Conservation (phyloP, 2,329 filamentous ascomycete species). For the Botrytis elliptica region DNA sequence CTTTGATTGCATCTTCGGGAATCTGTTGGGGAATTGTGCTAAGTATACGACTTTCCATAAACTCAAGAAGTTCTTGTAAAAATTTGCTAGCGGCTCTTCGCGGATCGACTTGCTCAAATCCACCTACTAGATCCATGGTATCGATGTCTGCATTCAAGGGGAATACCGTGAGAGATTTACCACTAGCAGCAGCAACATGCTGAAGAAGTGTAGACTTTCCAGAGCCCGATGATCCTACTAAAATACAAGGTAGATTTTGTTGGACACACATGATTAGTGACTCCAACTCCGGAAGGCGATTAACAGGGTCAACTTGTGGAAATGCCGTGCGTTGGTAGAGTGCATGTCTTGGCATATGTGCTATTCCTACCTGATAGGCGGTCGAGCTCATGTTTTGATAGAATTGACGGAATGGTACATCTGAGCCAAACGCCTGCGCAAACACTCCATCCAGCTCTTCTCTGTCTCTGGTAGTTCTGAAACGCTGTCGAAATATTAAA, state of each 20-base stretch:
- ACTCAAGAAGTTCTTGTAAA: conserved; percentile 51
- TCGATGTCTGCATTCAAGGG: conserved; percentile 94
- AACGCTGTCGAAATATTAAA: conserved; percentile 82
- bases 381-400: conserved; percentile 67
- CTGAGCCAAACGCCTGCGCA: conserved; percentile 55
- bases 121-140: conserved; percentile 94
- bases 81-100: conserved; percentile 67
- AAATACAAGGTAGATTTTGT: conserved; percentile 82
- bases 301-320: conserved; percentile 50
- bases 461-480: conserved; percentile 71
- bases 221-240: conserved; percentile 80
- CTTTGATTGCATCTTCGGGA: conserved; percentile 48
- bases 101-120: conserved; percentile 91
- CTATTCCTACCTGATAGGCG: conserved; percentile 77
- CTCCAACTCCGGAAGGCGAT: conserved; percentile 72
- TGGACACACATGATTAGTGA: conserved; percentile 84
- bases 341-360: conserved; percentile 61
- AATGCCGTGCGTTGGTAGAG: conserved; percentile 52
- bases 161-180: conserved; percentile 75
- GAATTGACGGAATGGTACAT: conserved; percentile 54
- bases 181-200: conserved; percentile 75
- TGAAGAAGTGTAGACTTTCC: conserved; percentile 82
- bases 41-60: conserved; percentile 53
- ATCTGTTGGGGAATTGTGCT: conserved; percentile 48
- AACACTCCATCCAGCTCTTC: conserved; percentile 66